Evolutionary conservation across 106 monocot genomes (phyloP), one percentile per base, ranked within the genome.

Genomic region (Vanilla planifolia): DNA sequence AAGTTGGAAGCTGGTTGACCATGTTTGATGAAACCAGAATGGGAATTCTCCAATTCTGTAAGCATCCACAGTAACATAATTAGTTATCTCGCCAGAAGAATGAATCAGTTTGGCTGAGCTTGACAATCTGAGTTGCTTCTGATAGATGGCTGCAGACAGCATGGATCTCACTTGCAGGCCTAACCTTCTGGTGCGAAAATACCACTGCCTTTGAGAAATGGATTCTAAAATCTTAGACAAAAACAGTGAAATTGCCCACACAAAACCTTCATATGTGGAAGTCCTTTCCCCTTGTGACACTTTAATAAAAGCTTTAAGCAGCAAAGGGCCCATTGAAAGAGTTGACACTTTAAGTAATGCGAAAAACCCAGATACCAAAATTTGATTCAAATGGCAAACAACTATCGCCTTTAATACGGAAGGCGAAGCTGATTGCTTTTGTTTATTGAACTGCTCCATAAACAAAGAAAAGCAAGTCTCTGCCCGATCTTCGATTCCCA

Each of bases 11-110:
- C 73, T 75, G 17, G 91, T 85, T 1, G 91, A 82, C 96, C 96
- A 98, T 40, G 81, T 82, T 43, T 98, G 96, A 67, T 98, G 96
- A 61, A 98, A 79, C 87, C 84, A 98, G 66, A 68, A 84, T 0
- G 87, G 87, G 17, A 98, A 98, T 51, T 98, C 96, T 5, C 96
- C 96, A 4, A 98, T 81, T 48, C 96, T 78, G 55, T 98, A 98
- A 28, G 87, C 87, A 68, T 98, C 96, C 6, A 98, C 96, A 10
- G 87, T 88, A 1, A 84, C 71, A 75, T 85, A 88, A 48, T 82
- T 98, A 73, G 75, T 91, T n/a, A 98, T 91, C 74, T 98, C 79
- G 9, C 96, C 96, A 19, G 91, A 91, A 33, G 91, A 91, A 68
- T 98, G 91, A 8, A 28, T 29, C 20, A 82, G 26, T 63, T 80